These are phyloP conservation scores for Solanum gracilifrons DNA, from an alignment of 257 asterid genomes.

Conservation along the genomic window DNA sequence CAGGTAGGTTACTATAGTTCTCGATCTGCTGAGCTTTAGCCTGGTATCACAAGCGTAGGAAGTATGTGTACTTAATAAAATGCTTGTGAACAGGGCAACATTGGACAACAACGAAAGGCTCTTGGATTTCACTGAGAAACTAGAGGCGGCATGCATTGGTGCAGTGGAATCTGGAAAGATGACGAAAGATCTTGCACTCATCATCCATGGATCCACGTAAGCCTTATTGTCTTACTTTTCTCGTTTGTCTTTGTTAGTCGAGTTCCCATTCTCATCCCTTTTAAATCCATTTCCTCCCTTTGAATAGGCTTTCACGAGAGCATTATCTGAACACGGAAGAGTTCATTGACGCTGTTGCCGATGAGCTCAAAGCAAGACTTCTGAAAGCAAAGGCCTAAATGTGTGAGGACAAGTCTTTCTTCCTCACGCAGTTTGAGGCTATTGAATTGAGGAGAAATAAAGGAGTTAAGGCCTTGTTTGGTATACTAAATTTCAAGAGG, in stretches of 20 bases:
- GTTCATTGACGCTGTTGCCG: conserved; percentile 61
- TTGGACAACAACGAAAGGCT: conserved; percentile 74
- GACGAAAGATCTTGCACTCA: conserved; percentile 99
- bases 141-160: conserved; percentile 93
- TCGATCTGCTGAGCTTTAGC: background rate
- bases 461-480: background rate
- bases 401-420: background rate
- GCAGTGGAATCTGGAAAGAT: conserved; percentile 94
- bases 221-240: background rate
- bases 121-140: conserved; percentile 79
- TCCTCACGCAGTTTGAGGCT: background rate
- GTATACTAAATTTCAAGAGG: background rate
- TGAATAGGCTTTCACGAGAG: conserved; percentile 38
- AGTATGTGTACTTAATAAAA: background rate
- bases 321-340: conserved; percentile 54
- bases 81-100: conserved; percentile 59
- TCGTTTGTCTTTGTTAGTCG: background rate
- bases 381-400: conserved; percentile 7
- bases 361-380: conserved; percentile 41
- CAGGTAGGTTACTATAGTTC: conserved; percentile 32
- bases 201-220: conserved; percentile 90
- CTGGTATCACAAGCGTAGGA: background rate
- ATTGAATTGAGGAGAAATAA: background rate
- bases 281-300: background rate
- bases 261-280: background rate